phyloP scores from a whole-genome alignment of 768 basidiomycete species.

The Rhodocollybia butyracea region DNA sequence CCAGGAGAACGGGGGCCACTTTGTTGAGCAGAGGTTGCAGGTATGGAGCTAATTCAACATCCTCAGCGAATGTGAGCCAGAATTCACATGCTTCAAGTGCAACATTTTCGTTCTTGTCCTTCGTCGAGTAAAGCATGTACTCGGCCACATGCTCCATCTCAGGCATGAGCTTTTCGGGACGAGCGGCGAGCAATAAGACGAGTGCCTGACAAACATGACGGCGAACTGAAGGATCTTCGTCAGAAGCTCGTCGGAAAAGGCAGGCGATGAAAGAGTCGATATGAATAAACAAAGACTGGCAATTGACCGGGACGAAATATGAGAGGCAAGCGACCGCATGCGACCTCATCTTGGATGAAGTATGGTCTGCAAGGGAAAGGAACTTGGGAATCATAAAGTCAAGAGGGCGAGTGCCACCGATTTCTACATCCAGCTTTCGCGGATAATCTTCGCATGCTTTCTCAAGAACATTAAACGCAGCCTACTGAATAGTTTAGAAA shows the following conservation, averaged over 20 bases:
- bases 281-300: conserved; percentile 84
- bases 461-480: conserved; percentile 90
- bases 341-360: conserved; percentile 83
- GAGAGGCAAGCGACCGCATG: conserved; percentile 94
- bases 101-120: conserved; percentile 95
- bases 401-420: conserved; percentile 88
- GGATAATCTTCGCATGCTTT: conserved; percentile 98
- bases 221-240: conserved; percentile 90
- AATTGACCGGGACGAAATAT: conserved; percentile 85
- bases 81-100: conserved; percentile 99
- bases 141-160: conserved; percentile 95
- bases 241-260: conserved; percentile 92
- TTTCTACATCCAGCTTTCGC: conserved; percentile 90
- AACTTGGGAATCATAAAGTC: conserved; percentile 98
- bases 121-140: conserved; percentile 98
- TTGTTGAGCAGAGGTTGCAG: conserved; percentile 85
- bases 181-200: conserved; percentile 86
- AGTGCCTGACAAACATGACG: conserved; percentile 95
- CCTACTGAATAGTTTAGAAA: conserved; percentile 37
- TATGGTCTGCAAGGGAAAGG: conserved; percentile 82
- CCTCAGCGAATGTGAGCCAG: conserved; percentile 98
- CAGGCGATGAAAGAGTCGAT: conserved; percentile 92
- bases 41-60: conserved; percentile 79
- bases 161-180: conserved; percentile 95
- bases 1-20: conserved; percentile 91